These are phyloP conservation scores for Barnettozyma vustinii DNA, from an alignment of 805 yeast genomes.

Conservation along the genomic window DNA sequence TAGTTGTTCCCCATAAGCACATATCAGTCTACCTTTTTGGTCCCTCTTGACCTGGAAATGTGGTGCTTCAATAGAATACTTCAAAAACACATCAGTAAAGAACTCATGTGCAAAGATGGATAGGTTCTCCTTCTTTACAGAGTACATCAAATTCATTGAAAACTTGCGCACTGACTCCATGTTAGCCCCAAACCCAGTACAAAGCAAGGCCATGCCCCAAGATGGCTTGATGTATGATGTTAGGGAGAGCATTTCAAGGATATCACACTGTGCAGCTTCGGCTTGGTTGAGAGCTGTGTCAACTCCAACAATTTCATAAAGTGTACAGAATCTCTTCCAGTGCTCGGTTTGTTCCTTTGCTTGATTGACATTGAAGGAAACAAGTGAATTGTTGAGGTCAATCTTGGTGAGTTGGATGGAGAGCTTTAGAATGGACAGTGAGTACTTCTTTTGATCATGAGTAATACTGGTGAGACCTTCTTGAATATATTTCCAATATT, in stretches of 20 bases:
- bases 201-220: conserved; percentile 70
- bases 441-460: conserved; percentile 67
- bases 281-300: conserved; percentile 87
- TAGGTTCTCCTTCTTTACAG: conserved; percentile 43
- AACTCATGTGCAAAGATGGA: conserved; percentile 40
- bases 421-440: conserved; percentile 57
- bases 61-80: conserved; percentile 57
- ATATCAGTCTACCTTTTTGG: conserved; percentile 28
- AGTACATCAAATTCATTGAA: conserved; percentile 49
- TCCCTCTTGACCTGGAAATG: conserved; percentile 44
- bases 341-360: conserved; percentile 33
- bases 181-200: conserved; percentile 70
- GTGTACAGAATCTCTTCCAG: conserved; percentile 71
- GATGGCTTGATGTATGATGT: conserved; percentile 50
- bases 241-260: conserved; percentile 46
- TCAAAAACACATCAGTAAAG: conserved; percentile 43
- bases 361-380: conserved; percentile 5
- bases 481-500: conserved; percentile 57
- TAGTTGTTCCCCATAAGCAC: conserved; percentile 55
- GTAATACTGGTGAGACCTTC: conserved; percentile 45
- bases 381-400: conserved; percentile 29
- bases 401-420: conserved; percentile 43
- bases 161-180: conserved; percentile 73
- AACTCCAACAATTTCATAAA: conserved; percentile 75
- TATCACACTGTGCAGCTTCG: conserved; percentile 66